A percentile compares a stretch with the other conserved stretches of the same genome.
Evolutionary conservation across 306 rosid genomes (phyloP).

Genomic region (Cajanus cajan): DNA sequence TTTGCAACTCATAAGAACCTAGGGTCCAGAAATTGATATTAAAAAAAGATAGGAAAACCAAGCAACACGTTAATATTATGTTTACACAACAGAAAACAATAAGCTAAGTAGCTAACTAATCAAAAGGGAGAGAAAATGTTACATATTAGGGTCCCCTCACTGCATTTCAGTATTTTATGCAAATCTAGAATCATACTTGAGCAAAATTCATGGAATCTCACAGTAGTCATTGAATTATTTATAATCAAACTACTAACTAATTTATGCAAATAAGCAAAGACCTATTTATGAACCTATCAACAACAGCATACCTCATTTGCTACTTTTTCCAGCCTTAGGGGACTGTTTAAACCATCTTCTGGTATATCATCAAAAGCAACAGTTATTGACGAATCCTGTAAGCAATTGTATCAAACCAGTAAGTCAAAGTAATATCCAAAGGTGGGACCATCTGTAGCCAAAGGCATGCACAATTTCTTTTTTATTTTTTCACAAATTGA

Average conservation of each 20-base stretch:
- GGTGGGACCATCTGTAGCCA: constrained; percentile 19
- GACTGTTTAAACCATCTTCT: constrained; percentile 89
- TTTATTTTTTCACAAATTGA: constrained; percentile 5
- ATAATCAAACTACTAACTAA: background rate
- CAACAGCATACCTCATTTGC: constrained; percentile 77
- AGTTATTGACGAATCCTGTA: constrained; percentile 90
- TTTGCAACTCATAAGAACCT: constrained; percentile 23
- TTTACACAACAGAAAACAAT: background rate
- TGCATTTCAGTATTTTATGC: constrained; percentile 19
- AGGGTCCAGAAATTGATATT: constrained; percentile 15
- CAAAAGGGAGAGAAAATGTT: constrained; percentile 7
- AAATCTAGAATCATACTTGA: constrained; percentile 5
- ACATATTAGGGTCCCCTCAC: constrained; percentile 11
- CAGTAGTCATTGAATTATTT: background rate
- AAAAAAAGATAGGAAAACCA: background rate
- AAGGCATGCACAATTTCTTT: background rate
- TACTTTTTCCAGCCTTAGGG: constrained; percentile 86
- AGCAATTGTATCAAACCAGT: constrained; percentile 33
- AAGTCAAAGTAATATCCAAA: constrained; percentile 30
- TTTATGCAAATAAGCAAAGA: background rate
- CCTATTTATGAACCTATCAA: background rate
- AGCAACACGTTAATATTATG: background rate
- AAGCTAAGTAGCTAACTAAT: constrained; percentile 23
- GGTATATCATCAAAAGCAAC: constrained; percentile 96
- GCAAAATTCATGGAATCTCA: constrained; percentile 6